phyloP scores from a whole-genome alignment of 176 grass and related monocot genomes.

The Musa troglodytarum region DNA sequence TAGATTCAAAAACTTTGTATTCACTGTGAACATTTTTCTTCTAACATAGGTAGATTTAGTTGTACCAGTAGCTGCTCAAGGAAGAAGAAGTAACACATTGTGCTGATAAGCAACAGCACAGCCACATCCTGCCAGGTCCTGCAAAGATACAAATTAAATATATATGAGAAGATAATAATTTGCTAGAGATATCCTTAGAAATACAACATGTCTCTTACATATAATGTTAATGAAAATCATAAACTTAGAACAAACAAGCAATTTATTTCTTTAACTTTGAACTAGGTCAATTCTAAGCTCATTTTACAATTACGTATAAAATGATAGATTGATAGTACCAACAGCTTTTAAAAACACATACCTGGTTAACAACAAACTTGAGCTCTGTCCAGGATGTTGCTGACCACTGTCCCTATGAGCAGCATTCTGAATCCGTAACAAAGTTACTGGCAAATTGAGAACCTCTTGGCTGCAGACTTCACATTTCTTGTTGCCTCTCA shows the following conservation, averaged over 20 bases:
- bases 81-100: slow-evolving; percentile 71
- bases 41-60: neutral
- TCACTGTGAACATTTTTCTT: neutral
- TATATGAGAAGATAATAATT: neutral
- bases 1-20: too few relatives aligned
- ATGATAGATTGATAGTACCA: neutral
- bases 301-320: neutral
- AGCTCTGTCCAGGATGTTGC: slow-evolving; percentile 4
- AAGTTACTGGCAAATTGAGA: slow-evolving; percentile 55
- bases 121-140: slow-evolving; percentile 36
- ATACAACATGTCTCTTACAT: too few relatives aligned
- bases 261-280: too few relatives aligned
- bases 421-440: slow-evolving; percentile 21
- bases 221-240: too few relatives aligned
- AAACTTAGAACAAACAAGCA: too few relatives aligned
- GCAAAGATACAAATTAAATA: neutral
- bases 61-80: slow-evolving; percentile 55
- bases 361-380: slow-evolving; percentile 3
- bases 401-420: neutral
- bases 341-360: neutral
- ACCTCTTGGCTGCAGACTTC: slow-evolving; percentile 63
- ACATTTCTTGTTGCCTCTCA: slow-evolving; percentile 55
- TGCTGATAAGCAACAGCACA: slow-evolving; percentile 43
- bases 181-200: too few relatives aligned
- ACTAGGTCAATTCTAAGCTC: too few relatives aligned